Evolutionary conservation across 1,284 basidiomycete species (phyloP).

Genomic region (Cryptococcus sp.): DNA sequence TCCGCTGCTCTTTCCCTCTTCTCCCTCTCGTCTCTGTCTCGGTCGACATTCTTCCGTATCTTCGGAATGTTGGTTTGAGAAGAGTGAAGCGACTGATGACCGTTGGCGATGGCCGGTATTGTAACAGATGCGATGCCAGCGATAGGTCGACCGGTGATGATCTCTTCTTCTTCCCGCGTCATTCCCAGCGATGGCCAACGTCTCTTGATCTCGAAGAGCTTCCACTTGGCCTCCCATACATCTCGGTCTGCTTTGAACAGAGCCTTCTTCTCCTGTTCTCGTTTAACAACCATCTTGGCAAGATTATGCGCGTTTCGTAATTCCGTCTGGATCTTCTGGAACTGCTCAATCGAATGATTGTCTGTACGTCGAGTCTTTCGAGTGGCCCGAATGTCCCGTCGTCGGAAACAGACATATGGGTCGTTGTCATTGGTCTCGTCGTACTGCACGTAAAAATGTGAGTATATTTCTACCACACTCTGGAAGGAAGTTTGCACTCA

Average conservation of each 20-base stretch:
- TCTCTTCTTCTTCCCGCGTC: conserved; percentile 77
- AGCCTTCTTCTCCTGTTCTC: conserved; percentile 76
- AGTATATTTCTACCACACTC: conserved; percentile 5
- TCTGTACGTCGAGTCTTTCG: conserved; percentile 93
- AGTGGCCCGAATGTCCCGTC: conserved; percentile 89
- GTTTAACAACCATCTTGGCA: conserved; percentile 65
- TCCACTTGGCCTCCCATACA: conserved; percentile 77
- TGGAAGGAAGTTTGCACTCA: conserved; percentile 55
- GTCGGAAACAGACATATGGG: conserved; percentile 96
- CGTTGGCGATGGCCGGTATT: conserved; percentile 19
- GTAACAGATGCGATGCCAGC: conserved; percentile 8
- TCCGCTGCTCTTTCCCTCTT: conserved; percentile 43
- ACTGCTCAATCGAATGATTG: conserved; percentile 81
- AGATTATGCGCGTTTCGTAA: conserved; percentile 71
- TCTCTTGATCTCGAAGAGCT: conserved; percentile 76
- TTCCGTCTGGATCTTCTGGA: conserved; percentile 77
- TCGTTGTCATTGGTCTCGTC: conserved; percentile 94
- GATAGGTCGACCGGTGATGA: conserved; percentile 44
- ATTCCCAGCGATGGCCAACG: conserved; percentile 67
- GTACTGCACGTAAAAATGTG: conserved; percentile 57
- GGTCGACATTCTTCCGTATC: conserved; percentile 36
- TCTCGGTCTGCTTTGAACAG: conserved; percentile 61
- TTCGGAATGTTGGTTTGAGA: conserved; percentile 24
- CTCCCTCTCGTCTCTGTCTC: conserved; percentile 44
- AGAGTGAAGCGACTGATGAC: conserved; percentile 15